Percentiles rank a stretch among this genome's conserved stretches.
Evolutionary conservation across 2,329 filamentous ascomycete genomes (phyloP).

Genomic region (Pseudofabraea citricarpa): DNA sequence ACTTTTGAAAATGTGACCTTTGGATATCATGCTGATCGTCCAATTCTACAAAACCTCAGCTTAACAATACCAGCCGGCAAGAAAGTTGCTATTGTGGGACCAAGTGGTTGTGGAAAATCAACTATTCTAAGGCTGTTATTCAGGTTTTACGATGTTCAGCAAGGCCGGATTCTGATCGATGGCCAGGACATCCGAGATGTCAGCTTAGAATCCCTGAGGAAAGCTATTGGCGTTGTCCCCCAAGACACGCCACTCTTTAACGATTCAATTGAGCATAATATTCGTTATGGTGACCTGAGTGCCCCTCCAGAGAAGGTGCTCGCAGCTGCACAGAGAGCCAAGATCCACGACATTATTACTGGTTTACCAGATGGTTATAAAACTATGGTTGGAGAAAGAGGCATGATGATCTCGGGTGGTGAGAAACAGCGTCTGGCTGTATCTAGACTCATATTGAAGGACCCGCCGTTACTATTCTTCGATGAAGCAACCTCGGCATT

Average conservation of each 20-base stretch:
- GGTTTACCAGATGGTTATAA: slow-evolving; percentile 83
- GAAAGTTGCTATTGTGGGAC: slow-evolving; percentile 93
- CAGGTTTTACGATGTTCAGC: slow-evolving; percentile 87
- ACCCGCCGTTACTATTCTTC: slow-evolving; percentile 87
- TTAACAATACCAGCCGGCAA: slow-evolving; percentile 92
- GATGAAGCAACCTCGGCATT: slow-evolving; percentile 91
- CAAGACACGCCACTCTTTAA: slow-evolving; percentile 98
- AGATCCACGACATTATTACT: slow-evolving; percentile 77
- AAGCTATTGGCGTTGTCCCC: slow-evolving; percentile 88
- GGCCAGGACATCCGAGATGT: slow-evolving; percentile 87
- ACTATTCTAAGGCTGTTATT: slow-evolving; percentile 88
- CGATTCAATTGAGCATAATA: slow-evolving; percentile 92
- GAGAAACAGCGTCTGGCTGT: slow-evolving; percentile 91
- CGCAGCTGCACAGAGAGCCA: slow-evolving; percentile 74
- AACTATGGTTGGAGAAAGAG: slow-evolving; percentile 88
- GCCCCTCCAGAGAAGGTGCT: slow-evolving; percentile 69
- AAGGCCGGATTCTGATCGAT: slow-evolving; percentile 83
- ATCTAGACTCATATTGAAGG: slow-evolving; percentile 78
- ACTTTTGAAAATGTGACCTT: slow-evolving; percentile 93
- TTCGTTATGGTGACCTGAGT: slow-evolving; percentile 81
- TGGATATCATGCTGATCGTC: slow-evolving; percentile 81
- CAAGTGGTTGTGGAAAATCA: slow-evolving; percentile 93
- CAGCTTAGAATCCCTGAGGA: slow-evolving; percentile 74
- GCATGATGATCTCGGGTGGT: slow-evolving; percentile 93
- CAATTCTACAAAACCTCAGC: slow-evolving; percentile 78